These are phyloP conservation scores for Xylaria sp. DNA, from an alignment of 2,329 filamentous ascomycete genomes.

Conservation along the genomic window DNA sequence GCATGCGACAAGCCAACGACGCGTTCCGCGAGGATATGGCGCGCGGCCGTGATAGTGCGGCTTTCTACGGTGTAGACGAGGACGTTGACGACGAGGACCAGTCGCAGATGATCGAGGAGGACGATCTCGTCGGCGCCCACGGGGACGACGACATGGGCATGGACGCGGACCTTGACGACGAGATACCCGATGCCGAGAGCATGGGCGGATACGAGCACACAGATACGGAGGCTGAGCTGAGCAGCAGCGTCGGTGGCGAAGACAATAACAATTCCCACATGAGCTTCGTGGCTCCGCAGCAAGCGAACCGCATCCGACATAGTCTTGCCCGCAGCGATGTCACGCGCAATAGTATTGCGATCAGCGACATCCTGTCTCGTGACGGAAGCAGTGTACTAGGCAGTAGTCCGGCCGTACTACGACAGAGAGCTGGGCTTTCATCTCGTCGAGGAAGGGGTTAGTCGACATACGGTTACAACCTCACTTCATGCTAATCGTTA, in stretches of 20 bases:
- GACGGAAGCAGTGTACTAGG: conserved; percentile 68
- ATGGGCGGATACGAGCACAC: conserved; percentile 78
- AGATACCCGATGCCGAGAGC: conserved; percentile 73
- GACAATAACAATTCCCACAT: conserved; percentile 43
- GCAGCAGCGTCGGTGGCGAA: conserved; percentile 58
- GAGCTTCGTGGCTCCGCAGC: conserved; percentile 24
- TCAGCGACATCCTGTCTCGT: conserved; percentile 66
- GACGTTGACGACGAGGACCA: conserved; percentile 66
- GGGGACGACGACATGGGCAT: conserved; percentile 63
- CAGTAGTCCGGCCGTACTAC: conserved; percentile 63
- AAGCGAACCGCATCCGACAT: conserved; percentile 49
- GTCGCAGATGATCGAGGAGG: conserved; percentile 71
- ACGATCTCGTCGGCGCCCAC: conserved; percentile 61
- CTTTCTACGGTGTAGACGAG: conserved; percentile 65
- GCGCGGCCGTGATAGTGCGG: conserved; percentile 60
- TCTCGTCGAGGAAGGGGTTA: conserved; percentile 42
- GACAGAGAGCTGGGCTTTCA: conserved; percentile 43
- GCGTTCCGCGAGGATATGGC: conserved; percentile 70
- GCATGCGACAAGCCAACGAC: conserved; percentile 68
- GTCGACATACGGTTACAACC: conserved; percentile 1
- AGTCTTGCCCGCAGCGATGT: conserved; percentile 56
- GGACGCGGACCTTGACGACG: conserved; percentile 77
- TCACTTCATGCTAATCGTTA: not conserved
- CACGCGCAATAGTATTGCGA: conserved; percentile 65
- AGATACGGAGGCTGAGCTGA: conserved; percentile 75